phyloP scores from a whole-genome alignment of 2,329 filamentous ascomycete species.

The Scleromitrula shiraiana region DNA sequence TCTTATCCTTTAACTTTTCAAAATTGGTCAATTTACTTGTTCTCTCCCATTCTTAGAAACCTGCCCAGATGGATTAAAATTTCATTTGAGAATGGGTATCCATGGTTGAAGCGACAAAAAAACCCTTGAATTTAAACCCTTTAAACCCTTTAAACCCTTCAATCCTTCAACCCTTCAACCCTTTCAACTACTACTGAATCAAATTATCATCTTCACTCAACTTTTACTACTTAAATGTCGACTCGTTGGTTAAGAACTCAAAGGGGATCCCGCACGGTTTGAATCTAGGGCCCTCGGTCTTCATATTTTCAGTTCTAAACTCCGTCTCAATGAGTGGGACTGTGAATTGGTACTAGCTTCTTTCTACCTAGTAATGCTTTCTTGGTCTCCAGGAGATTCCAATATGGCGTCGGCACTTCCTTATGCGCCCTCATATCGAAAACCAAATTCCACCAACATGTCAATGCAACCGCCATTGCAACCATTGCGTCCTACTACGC shows the following conservation, averaged over 20 bases:
- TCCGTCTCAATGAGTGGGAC: constrained; percentile 8
- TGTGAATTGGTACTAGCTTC: constrained; percentile 6
- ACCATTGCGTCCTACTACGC: constrained; percentile 21
- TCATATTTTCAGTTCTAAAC: constrained; percentile 5
- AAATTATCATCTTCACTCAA: not conserved
- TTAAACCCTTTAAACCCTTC: too few species aligned
- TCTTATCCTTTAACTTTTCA: too few species aligned
- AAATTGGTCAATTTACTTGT: too few species aligned
- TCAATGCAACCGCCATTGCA: constrained; percentile 19
- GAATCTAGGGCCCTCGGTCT: constrained; percentile 6
- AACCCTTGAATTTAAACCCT: too few species aligned
- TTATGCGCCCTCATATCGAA: constrained; percentile 14
- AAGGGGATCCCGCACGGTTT: constrained; percentile 4
- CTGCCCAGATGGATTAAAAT: too few species aligned
- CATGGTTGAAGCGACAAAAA: too few species aligned
- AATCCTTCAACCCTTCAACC: too few species aligned
- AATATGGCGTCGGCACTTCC: constrained; percentile 16
- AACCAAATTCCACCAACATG: constrained; percentile 14
- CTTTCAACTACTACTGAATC: not conserved
- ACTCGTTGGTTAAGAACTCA: not conserved
- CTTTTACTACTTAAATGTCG: too few species aligned
- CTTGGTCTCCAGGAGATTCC: constrained; percentile 6
- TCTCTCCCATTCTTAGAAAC: too few species aligned
- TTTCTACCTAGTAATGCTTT: constrained; percentile 10
- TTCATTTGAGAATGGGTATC: too few species aligned